Evolutionary conservation across 352 stramenopile genomes (phyloP).

Genomic region (Albugo laibachii): DNA sequence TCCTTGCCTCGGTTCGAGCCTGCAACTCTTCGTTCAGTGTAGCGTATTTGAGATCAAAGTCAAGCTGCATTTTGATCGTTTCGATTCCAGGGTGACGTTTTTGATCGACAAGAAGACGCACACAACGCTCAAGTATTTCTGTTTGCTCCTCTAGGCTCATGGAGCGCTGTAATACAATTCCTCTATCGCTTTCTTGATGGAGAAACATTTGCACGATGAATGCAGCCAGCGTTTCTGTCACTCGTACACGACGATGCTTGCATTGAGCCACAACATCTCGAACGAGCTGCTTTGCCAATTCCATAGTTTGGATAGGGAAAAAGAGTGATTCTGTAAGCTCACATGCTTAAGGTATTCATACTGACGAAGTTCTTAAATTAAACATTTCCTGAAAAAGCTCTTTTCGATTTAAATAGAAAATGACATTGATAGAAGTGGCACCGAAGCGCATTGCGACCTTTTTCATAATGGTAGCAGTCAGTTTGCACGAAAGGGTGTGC

Average conservation of each 20-base stretch:
- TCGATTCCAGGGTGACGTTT: slow-evolving; percentile 66
- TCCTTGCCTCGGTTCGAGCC: slow-evolving; percentile 24
- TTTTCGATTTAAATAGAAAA: too few relatives aligned
- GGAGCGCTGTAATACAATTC: slow-evolving; percentile 51
- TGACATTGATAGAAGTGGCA: too few relatives aligned
- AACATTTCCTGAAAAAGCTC: too few relatives aligned
- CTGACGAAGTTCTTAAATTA: too few relatives aligned
- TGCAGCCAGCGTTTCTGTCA: slow-evolving; percentile 76
- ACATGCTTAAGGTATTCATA: too few relatives aligned
- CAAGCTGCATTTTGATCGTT: slow-evolving; percentile 91
- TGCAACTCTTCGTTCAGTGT: slow-evolving; percentile 59
- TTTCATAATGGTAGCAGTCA: too few relatives aligned
- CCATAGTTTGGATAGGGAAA: too few relatives aligned
- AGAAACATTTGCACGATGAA: slow-evolving; percentile 63
- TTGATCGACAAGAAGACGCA: slow-evolving; percentile 40
- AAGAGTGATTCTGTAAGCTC: too few relatives aligned
- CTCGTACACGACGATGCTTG: slow-evolving; percentile 47
- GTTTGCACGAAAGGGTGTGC: too few relatives aligned
- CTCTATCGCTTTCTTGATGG: slow-evolving; percentile 26
- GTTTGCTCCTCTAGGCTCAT: slow-evolving; percentile 53
- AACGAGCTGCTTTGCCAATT: slow-evolving; percentile 27
- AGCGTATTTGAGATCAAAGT: slow-evolving; percentile 84
- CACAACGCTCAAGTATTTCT: slow-evolving; percentile 55
- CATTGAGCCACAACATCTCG: slow-evolving; percentile 51
- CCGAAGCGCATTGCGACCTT: too few relatives aligned